A percentile compares a stretch with the other conserved stretches of the same genome.
Evolutionary conservation across 352 stramenopile species (phyloP).

Genomic region (Phytophthora macrochlamydospora): DNA sequence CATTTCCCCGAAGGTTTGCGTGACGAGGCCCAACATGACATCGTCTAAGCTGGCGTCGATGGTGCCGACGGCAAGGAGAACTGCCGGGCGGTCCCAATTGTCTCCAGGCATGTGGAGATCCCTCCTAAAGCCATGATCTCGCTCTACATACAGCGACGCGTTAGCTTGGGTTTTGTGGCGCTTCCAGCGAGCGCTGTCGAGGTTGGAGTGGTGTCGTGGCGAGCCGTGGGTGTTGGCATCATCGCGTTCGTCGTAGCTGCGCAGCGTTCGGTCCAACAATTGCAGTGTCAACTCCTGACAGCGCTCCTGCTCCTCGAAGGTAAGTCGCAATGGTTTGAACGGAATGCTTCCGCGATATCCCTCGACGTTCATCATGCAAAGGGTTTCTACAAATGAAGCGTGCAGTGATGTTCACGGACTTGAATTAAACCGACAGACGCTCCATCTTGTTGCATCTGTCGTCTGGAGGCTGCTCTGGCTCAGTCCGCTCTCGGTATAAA

Average conservation of each 20-base stretch:
- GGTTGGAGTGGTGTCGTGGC: conserved; percentile 18
- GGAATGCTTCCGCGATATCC: conserved; percentile 19
- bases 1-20: conserved; percentile 28
- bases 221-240: conserved; percentile 9
- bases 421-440: not conserved
- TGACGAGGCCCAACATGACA: conserved; percentile 48
- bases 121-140: conserved; percentile 7
- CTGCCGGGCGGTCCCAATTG: conserved; percentile 23
- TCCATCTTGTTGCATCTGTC: not conserved
- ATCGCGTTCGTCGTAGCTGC: conserved; percentile 37
- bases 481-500: not conserved
- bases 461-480: too few species aligned
- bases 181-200: conserved; percentile 39
- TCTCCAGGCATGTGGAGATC: conserved; percentile 16
- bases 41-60: conserved; percentile 41
- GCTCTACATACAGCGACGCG: conserved; percentile 40
- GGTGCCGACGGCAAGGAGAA: conserved; percentile 41
- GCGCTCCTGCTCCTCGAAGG: conserved; percentile 35
- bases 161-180: conserved; percentile 35
- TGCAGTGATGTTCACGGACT: too few species aligned
- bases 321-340: conserved; percentile 39
- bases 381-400: not conserved
- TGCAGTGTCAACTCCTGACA: conserved; percentile 43
- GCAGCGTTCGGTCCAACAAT: conserved; percentile 36
- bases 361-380: conserved; percentile 12